Evolutionary conservation across 306 rosid genomes (phyloP), one percentile per base, ranked within the genome.

Genomic region (Dalbergia cultrata): DNA sequence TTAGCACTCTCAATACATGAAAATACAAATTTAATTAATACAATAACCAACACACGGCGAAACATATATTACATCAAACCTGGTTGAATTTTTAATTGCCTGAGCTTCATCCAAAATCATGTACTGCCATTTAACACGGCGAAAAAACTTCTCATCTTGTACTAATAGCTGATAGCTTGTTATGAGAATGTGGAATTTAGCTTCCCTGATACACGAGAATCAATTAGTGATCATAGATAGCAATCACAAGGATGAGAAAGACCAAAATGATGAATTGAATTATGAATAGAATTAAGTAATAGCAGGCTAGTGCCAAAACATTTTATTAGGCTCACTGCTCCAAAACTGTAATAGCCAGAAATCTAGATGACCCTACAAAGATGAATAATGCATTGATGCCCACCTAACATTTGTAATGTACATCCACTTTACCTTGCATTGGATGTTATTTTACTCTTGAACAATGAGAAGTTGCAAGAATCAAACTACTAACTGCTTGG

Each of bases 81-180:
- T 92, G 88, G 53, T 86, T 7, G 97, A 72, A 89, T 92, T 90
- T 82, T 92, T 92, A 44, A 92, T 92, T 75, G 97, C 97, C 79
- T 92, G 95, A 50, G 97, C 97, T 83, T 92, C 97, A 90, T 92
- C 97, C 83, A 92, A 85, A 70, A 92, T 92, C 97, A 92, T 90
- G 85, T 92, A 92, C 72, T 92, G 97, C 97, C 97, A 92, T 84
- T 90, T 92, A 80, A 92, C 95, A 52, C 95, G 93, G 72, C 89
- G 93, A 78, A 92, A 89, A 82, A 49, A 80, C 89, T 90, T 90
- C 73, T 82, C 92, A 80, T 92, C 97, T 19, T 85, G 54, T 70
- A 92, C 97, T 44, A 92, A 89, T 57, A 92, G 88, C 89, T 92
- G 93, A 80, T 92, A 92, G 88, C 90, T 92, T 79, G 97, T 92